Evolutionary conservation across 257 asterid species (phyloP), one percentile per base, ranked within the genome.

Genomic region (Solanum pennellii): DNA sequence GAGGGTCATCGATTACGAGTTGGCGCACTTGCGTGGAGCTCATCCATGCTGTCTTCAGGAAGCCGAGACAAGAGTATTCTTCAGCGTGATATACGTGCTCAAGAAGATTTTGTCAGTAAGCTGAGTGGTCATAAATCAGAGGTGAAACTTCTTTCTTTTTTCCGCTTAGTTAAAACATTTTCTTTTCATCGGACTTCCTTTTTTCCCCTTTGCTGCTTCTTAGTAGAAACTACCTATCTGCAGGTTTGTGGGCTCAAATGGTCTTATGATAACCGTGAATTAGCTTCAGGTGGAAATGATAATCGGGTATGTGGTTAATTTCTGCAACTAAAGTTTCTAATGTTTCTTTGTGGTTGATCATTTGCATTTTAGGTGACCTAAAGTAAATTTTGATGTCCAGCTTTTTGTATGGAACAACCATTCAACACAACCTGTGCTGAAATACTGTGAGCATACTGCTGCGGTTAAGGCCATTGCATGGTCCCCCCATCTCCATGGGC

Each of bases 171-270:
- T 82, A 16, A 82, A 33, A 41, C 86, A 84, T 71, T 68, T 83
- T 87, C 71, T n/a, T 52, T 87, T 35, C 21, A 42, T 49, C 42
- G 11, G 45, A 75, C 66, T 86, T 83, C 68, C 3, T 47, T 44
- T 18, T 65, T 75, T 47, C 23, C 52, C 21, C 23, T 87, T 39
- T 25, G 12, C 60, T 74, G 84, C 42, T 44, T 82, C 29, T 56
- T 68, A 16, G 62, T 42, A 77, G 49, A 69, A 44, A 41, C 27
- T 86, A 76, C 92, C 13, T 86, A 15, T 69, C 69, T 87, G 20
- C 89, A 97, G 99, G 99, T 97, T 87, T 97, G 99, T 92, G 99
- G 99, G 86, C 93, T 97, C 92, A 97, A 95, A 94, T 97, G 99
- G 99, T 97, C 99, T 18, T 93, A 93, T 87, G 99, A 97, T 90